Conservation (phyloP, 106 monocot genomes). For the Vanilla planifolia region DNA sequence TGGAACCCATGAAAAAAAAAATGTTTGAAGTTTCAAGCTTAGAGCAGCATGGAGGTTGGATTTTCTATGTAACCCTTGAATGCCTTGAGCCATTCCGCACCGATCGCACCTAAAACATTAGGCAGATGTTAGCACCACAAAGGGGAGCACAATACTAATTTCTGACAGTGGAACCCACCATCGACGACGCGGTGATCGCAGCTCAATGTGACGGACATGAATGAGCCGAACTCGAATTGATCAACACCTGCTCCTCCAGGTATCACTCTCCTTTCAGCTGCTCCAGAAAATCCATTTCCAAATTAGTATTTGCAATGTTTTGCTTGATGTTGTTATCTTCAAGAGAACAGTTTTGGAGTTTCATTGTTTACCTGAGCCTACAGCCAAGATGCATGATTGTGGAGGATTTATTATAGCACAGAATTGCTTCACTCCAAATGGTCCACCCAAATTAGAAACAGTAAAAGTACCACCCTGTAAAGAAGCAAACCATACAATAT, state of each 20-base stretch:
- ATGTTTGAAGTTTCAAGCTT: slow-evolving; percentile 4
- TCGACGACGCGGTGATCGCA: slow-evolving; percentile 98
- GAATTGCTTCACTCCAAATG: slow-evolving; percentile 96
- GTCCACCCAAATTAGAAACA: slow-evolving; percentile 92
- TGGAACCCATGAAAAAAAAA: slow-evolving; percentile 24
- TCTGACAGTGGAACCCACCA: no score
- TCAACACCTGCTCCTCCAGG: slow-evolving; percentile 57
- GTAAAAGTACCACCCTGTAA: slow-evolving; percentile 97
- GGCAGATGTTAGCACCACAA: not conserved
- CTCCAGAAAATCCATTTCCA: slow-evolving; percentile 8
- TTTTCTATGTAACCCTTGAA: slow-evolving; percentile 95
- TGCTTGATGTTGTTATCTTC: no score
- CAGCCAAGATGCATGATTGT: slow-evolving; percentile 90
- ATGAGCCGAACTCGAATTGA: slow-evolving; percentile 76
- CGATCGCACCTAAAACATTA: slow-evolving; percentile 64
- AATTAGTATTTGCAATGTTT: not conserved
- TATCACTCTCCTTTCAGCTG: slow-evolving; percentile 92
- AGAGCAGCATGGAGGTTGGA: slow-evolving; percentile 81
- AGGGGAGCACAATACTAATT: no score
- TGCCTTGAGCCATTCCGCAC: slow-evolving; percentile 98
- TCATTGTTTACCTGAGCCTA: slow-evolving; percentile 68
- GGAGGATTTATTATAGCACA: slow-evolving; percentile 98
- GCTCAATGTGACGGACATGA: slow-evolving; percentile 91
- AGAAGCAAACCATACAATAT: not conserved
- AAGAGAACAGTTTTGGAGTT: no score